Evolutionary conservation across 1,284 basidiomycete species (phyloP).

Genomic region (Boletellus dicymbophilus): DNA sequence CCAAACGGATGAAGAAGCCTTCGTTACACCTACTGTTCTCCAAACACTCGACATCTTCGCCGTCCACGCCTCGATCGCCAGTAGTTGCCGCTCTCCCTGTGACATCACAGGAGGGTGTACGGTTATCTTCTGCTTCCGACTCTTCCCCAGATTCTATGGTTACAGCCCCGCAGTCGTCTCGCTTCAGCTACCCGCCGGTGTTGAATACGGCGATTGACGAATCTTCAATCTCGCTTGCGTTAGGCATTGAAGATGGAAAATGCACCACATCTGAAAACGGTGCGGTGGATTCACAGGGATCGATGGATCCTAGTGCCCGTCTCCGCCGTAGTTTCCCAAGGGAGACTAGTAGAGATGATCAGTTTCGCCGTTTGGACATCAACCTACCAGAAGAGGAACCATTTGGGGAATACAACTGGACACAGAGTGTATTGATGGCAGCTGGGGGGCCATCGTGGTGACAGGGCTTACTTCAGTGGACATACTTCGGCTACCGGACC

Average conservation of each 20-base stretch:
- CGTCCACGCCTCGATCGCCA: slow-evolving; percentile 20
- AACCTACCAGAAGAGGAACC: slow-evolving; percentile 26
- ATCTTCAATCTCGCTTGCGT: slow-evolving; percentile 36
- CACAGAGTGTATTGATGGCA: slow-evolving; percentile 35
- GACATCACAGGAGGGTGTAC: slow-evolving; percentile 11
- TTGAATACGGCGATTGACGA: slow-evolving; percentile 37
- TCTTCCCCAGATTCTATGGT: slow-evolving; percentile 37
- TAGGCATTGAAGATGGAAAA: slow-evolving; percentile 32
- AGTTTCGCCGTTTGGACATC: slow-evolving; percentile 27
- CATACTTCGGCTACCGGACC: slow-evolving; percentile 19
- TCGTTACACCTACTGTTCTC: slow-evolving; percentile 56
- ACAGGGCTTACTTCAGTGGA: slow-evolving; percentile 9
- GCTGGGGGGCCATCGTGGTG: slow-evolving; percentile 32
- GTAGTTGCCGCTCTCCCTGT: slow-evolving; percentile 1
- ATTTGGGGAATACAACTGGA: slow-evolving; percentile 31
- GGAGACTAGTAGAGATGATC: slow-evolving; percentile 8
- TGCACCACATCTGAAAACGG: slow-evolving; percentile 8
- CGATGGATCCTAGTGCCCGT: slow-evolving; percentile 1
- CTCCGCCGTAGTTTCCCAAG: slow-evolving; percentile 3
- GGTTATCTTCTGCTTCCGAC: slow-evolving; percentile 25
- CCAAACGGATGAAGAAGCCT: slow-evolving; percentile 50
- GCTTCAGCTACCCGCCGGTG: slow-evolving; percentile 36
- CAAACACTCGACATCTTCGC: slow-evolving; percentile 44
- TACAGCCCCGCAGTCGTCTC: slow-evolving; percentile 35
- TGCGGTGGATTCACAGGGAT: slow-evolving; percentile 4